Evolutionary conservation across 306 rosid species (phyloP).

Genomic region (Dryas drummondii): DNA sequence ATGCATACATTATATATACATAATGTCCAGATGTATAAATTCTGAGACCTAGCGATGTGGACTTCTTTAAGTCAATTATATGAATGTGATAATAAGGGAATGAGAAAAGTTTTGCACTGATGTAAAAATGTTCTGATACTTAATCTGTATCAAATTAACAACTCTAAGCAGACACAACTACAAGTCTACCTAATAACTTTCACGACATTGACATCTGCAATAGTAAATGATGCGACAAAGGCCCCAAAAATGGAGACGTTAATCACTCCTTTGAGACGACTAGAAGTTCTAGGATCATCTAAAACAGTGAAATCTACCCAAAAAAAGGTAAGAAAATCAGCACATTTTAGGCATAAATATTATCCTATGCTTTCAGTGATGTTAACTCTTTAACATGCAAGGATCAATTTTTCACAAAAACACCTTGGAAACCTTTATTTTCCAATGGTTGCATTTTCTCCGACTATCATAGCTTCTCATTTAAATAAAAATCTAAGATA

Average conservation of each 20-base stretch:
- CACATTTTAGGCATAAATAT: background rate
- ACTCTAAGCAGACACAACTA: background rate
- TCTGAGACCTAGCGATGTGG: background rate
- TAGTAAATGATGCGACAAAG: background rate
- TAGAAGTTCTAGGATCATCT: background rate
- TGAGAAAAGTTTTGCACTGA: background rate
- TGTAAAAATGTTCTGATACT: background rate
- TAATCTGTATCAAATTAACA: background rate
- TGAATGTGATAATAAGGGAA: background rate
- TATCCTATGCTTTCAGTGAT: background rate
- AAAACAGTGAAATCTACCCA: background rate
- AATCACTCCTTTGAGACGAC: background rate
- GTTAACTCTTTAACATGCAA: background rate
- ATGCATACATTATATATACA: background rate
- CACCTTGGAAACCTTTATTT: background rate
- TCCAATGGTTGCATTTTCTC: background rate
- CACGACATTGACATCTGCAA: background rate
- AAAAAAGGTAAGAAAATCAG: background rate
- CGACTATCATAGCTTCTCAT: background rate
- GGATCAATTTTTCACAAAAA: background rate
- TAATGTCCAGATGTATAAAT: background rate
- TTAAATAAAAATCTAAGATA: background rate
- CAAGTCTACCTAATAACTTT: background rate
- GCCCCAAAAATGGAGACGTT: background rate
- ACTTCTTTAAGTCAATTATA: background rate